Evolutionary conservation across 2,329 filamentous ascomycete genomes (phyloP).

Genomic region (Tolypocladium guangdongense): DNA sequence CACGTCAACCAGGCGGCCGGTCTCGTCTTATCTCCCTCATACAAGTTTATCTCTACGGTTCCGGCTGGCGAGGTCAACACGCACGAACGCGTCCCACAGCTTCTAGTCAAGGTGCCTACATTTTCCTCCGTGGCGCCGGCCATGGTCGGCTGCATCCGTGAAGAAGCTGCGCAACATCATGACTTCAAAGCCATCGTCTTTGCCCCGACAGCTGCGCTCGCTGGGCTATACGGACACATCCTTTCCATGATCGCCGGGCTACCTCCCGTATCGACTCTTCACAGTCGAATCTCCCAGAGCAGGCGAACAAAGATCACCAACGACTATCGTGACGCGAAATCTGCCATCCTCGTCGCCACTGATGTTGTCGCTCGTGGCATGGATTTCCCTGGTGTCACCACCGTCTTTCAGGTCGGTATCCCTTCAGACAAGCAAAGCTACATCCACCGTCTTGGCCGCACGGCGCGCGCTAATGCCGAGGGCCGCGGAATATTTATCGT

Average conservation of each 20-base stretch:
- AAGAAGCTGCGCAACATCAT: conserved; percentile 28
- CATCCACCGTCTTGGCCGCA: conserved; percentile 57
- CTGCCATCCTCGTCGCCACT: conserved; percentile 52
- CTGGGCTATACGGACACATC: conserved; percentile 38
- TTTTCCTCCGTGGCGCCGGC: conserved; percentile 55
- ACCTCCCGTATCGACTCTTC: conserved; percentile 33
- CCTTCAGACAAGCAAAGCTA: conserved; percentile 52
- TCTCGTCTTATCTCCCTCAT: conserved; percentile 55
- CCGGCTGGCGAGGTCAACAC: conserved; percentile 64
- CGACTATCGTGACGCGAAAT: conserved; percentile 40
- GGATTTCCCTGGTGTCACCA: conserved; percentile 60
- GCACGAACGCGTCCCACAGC: conserved; percentile 66
- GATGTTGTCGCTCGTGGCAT: conserved; percentile 63
- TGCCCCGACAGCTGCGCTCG: conserved; percentile 49
- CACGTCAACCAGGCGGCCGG: conserved; percentile 69
- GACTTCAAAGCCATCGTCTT: conserved; percentile 81
- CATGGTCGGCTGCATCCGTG: conserved; percentile 45
- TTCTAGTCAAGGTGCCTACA: conserved; percentile 54
- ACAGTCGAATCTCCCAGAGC: conserved; percentile 39
- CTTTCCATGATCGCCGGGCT: conserved; percentile 28
- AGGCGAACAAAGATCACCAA: conserved; percentile 49
- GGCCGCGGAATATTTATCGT: conserved; percentile 53
- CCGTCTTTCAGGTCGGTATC: conserved; percentile 53
- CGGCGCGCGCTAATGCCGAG: conserved; percentile 52
- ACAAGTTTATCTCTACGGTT: conserved; percentile 76